Base-by-base conservation (phyloP, 192 early-diverging fungal genomes). In the Backusella tuberculispora region DNA sequence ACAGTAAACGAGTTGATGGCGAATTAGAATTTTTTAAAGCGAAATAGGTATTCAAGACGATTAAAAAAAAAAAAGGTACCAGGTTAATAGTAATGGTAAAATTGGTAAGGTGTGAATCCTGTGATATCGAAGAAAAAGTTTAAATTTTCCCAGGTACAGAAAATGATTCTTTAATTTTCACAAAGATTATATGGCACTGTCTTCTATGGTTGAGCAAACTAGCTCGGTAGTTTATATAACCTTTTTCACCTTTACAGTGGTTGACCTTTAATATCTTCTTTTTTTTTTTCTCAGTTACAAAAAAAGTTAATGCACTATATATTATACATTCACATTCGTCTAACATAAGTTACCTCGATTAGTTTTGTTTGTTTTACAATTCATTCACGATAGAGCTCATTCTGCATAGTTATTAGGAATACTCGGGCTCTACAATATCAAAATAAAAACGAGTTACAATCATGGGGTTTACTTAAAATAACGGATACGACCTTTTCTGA, bases 21-120 rank as follows among this genome's bases (percentile, higher is more conserved):
- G 50, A 24, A 56, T 56, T 2, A 21, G 7, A 7, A 56, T n/a
- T 4, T 56, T 10, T 56, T 17, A 6, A 56, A 7, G 24, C 24
- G 50, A 8, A 21, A 21, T 7, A 21, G n/a, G 2, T 9, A 21
- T 19, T 53, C 50, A 15, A 56, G 21, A 56, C 12, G 50, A 56
- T 56, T 21, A 56, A 56, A 21, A 56, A 56, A 50, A 56, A 56
- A 56, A 24, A n/a, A 56, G 50, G 19, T 19, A 56, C 50, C 50
- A 56, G 50, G 50, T 56, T 56, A 21, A 56, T 56, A 24, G 24
- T 24, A 56, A 56, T 24, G 24, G 50, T 21, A 56, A 56, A 56
- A 56, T 21, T 24, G 50, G 50, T 24, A 56, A 56, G 50, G 50
- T 56, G 50, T 4, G 50, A 56, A 56, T 56, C 50, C 19, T 56